These are phyloP conservation scores for Mixia osmundae DNA, from an alignment of 1,284 basidiomycete genomes.

Conservation along the genomic window DNA sequence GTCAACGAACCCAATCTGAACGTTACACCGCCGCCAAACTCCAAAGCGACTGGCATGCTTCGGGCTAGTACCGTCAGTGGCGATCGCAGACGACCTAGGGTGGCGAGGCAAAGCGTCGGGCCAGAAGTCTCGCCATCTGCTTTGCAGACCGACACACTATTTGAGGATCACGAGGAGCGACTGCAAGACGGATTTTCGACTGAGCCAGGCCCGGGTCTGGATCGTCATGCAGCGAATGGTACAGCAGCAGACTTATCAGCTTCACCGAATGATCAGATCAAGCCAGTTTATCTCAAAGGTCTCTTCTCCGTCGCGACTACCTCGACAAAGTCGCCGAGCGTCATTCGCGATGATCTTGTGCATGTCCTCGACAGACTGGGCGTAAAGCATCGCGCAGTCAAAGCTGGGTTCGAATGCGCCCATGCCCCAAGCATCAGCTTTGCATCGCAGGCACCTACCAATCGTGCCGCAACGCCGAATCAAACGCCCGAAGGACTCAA, in stretches of 20 bases:
- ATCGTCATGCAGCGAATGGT: no score
- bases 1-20: constrained; percentile 12
- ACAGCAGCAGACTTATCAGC: no score
- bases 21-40: no score
- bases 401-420: constrained; percentile 82
- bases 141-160: no score
- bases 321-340: constrained; percentile 58
- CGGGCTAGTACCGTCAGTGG: no score
- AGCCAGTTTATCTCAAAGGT: constrained; percentile 61
- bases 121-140: not conserved
- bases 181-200: no score
- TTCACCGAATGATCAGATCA: constrained; percentile 24
- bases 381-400: constrained; percentile 74
- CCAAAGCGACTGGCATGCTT: no score
- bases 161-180: no score
- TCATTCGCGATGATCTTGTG: constrained; percentile 61
- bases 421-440: constrained; percentile 82
- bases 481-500: constrained; percentile 6
- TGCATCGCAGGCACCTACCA: constrained; percentile 30
- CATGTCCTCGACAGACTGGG: constrained; percentile 79
- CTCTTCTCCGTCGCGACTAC: constrained; percentile 58
- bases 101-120: not conserved
- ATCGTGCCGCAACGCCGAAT: constrained; percentile 25
- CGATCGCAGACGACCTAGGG: no score
- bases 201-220: no score